phyloP scores from a whole-genome alignment of 108 stramenopile genomes.

The Cyclotella distinguenda region DNA sequence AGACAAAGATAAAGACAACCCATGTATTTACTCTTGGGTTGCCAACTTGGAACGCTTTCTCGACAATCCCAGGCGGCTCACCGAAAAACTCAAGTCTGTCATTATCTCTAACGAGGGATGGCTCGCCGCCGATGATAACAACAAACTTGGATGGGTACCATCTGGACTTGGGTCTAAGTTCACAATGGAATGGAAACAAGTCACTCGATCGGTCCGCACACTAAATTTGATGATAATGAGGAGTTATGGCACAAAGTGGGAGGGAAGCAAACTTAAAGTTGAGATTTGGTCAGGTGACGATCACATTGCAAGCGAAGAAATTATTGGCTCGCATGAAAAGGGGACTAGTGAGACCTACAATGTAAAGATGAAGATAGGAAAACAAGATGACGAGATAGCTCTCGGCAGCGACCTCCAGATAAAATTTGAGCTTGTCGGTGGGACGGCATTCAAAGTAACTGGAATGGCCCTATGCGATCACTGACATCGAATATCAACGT shows the following conservation, averaged over 20 bases:
- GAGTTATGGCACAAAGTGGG: constrained; percentile 80
- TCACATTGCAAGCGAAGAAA: constrained; percentile 26
- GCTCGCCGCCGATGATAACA: constrained; percentile 54
- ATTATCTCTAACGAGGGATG: constrained; percentile 56
- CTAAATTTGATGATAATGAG: constrained; percentile 76
- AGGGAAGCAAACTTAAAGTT: constrained; percentile 43
- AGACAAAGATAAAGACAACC: constrained; percentile 17
- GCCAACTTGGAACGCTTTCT: constrained; percentile 50
- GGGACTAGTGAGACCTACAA: constrained; percentile 79
- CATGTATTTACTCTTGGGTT: constrained; percentile 73
- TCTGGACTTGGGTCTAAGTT: constrained; percentile 35
- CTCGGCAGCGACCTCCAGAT: constrained; percentile 33
- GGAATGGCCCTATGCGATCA: constrained; percentile 76
- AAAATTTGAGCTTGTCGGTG: constrained; percentile 51
- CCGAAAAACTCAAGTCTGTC: constrained; percentile 47
- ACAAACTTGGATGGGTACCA: constrained; percentile 68
- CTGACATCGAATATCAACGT: not conserved
- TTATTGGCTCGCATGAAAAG: constrained; percentile 65
- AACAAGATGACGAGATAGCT: not conserved
- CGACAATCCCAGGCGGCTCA: constrained; percentile 50
- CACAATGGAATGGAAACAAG: constrained; percentile 35
- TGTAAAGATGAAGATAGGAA: constrained; percentile 48
- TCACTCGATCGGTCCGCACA: constrained; percentile 53
- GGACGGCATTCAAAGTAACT: constrained; percentile 77
- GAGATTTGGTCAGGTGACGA: constrained; percentile 36